Conservation (phyloP, 768 basidiomycete genomes). For the Amanita subjunquillea region DNA sequence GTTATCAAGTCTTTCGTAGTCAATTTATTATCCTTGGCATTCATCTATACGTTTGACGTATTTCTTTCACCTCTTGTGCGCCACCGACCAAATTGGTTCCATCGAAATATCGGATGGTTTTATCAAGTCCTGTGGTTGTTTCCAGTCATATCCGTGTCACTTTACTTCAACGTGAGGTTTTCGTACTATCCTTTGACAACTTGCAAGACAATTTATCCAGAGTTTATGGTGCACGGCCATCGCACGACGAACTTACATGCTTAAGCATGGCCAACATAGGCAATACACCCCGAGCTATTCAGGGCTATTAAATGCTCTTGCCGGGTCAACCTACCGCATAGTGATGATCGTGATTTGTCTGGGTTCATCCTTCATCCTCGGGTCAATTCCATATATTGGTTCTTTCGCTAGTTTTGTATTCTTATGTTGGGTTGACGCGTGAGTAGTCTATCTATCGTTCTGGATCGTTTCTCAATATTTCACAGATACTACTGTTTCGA, state of each 20-base stretch:
- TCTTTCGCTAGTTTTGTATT: constrained; percentile 54
- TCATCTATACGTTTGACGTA: constrained; percentile 69
- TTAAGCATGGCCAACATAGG: constrained; percentile 58
- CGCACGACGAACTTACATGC: constrained; percentile 60
- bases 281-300: constrained; percentile 43
- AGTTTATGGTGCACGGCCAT: constrained; percentile 70
- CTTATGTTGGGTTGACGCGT: constrained; percentile 83
- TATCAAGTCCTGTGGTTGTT: constrained; percentile 73
- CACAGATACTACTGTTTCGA: constrained; percentile 85
- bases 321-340: constrained; percentile 71
- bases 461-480: background rate
- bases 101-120: constrained; percentile 65
- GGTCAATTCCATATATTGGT: constrained; percentile 57
- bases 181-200: background rate
- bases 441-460: constrained; percentile 24
- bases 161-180: constrained; percentile 73
- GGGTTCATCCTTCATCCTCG: constrained; percentile 52
- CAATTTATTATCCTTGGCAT: constrained; percentile 60
- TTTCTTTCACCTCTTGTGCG: constrained; percentile 59
- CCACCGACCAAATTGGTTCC: constrained; percentile 54
- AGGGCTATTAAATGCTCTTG: constrained; percentile 63
- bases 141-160: constrained; percentile 64
- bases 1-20: constrained; percentile 67
- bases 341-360: constrained; percentile 79
- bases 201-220: constrained; percentile 24